phyloP scores from a whole-genome alignment of 140 eudicot genomes.

The Stevia rebaudiana region DNA sequence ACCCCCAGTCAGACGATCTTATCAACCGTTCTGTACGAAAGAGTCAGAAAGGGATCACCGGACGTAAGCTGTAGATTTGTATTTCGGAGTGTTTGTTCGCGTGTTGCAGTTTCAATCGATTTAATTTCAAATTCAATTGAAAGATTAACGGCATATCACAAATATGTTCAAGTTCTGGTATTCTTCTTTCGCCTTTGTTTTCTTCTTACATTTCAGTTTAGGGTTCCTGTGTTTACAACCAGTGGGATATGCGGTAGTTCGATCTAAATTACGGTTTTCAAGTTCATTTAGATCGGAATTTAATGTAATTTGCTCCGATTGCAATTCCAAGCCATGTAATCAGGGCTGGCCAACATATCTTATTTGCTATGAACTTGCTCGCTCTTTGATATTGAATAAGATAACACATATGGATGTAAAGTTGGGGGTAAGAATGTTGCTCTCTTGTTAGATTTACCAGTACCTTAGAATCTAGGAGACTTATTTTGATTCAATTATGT shows the following conservation, averaged over 20 bases:
- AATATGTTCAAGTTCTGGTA: conserved; percentile 34
- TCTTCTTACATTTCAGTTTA: background rate
- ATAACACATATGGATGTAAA: too few relatives aligned
- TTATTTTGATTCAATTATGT: background rate
- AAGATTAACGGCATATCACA: conserved; percentile 1
- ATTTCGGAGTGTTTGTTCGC: background rate
- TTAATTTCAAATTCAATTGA: background rate
- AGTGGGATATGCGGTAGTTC: background rate
- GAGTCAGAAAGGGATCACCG: too few relatives aligned
- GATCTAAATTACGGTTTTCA: background rate
- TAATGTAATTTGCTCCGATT: background rate
- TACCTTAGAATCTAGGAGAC: background rate
- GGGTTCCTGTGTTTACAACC: background rate
- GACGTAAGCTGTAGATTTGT: background rate
- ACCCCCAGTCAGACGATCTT: background rate
- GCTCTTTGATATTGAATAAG: too few relatives aligned
- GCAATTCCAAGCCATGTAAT: background rate
- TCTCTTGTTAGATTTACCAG: too few relatives aligned
- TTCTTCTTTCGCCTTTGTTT: background rate
- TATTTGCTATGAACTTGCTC: background rate
- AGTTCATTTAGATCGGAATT: background rate
- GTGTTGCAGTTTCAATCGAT: background rate
- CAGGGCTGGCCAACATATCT: background rate
- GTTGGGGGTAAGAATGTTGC: too few relatives aligned
- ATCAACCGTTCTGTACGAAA: too few relatives aligned